Evolutionary conservation across 2,329 filamentous ascomycete genomes (phyloP), one percentile per base, ranked within the genome.

Genomic region (Ophiostoma himal-ulmi): DNA sequence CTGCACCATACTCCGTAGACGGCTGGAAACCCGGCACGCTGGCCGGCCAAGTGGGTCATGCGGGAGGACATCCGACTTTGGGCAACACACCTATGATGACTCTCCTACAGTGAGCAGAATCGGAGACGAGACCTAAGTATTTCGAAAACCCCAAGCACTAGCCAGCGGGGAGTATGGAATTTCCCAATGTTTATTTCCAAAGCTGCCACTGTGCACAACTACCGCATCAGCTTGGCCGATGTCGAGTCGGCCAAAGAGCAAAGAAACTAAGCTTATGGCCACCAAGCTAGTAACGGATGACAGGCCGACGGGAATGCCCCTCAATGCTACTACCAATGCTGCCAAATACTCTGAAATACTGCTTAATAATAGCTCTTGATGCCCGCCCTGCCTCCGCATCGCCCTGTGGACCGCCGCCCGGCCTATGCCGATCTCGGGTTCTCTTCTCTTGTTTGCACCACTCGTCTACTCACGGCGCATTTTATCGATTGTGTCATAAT

Each of bases 341-440:
- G 17, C 17, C 5, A 44, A 44, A 44, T 17, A 44, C 37, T 10
- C 10, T 3, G 11, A 39, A 10, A 44, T 17, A 44, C 41, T 44
- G 41, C 13, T 30, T 3, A 30, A 44, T 13, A 44, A 44, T 17
- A 44, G 41, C 41, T 44, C 5, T 44, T 5, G 5, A 17, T 14
- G 13, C 41, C 37, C 37, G 37, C 13, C 17, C 20, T 54, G 48
- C n/a, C 48, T 54, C 54, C 26, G 54, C 22, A n/a, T 30, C 26
- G 54, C 57, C 52, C 57, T 57, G 52, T 22, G 52, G 52, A 57
- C 52, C 30, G 26, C 54, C 54, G 54, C 57, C 52, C 57, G 57
- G 57, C 57, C 57, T 62, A 17, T 34, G 57, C 57, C 57, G 57
- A 62, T 62, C 57, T 57, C 52, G 52, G 52, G 30, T 13, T 10